Percentiles rank a stretch among this genome's conserved stretches.
These are phyloP conservation scores for Corylus heterophylla DNA, from an alignment of 306 rosid species.

Conservation along the genomic window DNA sequence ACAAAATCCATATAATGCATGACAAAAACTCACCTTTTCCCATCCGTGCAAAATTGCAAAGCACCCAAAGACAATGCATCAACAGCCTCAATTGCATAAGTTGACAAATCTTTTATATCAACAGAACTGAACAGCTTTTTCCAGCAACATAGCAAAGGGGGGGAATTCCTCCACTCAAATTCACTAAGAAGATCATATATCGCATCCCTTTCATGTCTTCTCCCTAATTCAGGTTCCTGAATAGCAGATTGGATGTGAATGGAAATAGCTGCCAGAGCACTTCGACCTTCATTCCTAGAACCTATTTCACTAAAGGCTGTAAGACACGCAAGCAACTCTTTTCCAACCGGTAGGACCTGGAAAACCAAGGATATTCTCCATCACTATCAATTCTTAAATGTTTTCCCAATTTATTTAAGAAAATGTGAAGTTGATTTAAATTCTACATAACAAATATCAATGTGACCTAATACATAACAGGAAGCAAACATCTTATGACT, in stretches of 20 bases:
- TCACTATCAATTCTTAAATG: constrained; percentile 25
- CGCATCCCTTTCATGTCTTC: constrained; percentile 46
- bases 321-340: constrained; percentile 84
- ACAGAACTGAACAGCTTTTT: constrained; percentile 64
- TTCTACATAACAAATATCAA: not conserved
- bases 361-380: constrained; percentile 25
- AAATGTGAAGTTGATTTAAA: not conserved
- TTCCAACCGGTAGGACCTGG: constrained; percentile 89
- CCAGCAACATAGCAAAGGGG: constrained; percentile 82
- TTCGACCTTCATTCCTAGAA: constrained; percentile 65
- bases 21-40: constrained; percentile 58
- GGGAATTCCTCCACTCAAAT: constrained; percentile 64
- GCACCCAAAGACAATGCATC: constrained; percentile 66
- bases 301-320: constrained; percentile 71
- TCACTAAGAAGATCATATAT: constrained; percentile 41
- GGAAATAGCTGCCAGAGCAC: constrained; percentile 54
- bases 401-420: not conserved
- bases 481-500: not conserved
- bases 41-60: constrained; percentile 67
- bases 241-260: constrained; percentile 33
- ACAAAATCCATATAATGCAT: constrained; percentile 7
- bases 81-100: constrained; percentile 56
- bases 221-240: constrained; percentile 46
- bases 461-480: not conserved
- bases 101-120: constrained; percentile 57